Conservation (phyloP, 1,284 basidiomycete genomes). For the Pseudozyma pruni region DNA sequence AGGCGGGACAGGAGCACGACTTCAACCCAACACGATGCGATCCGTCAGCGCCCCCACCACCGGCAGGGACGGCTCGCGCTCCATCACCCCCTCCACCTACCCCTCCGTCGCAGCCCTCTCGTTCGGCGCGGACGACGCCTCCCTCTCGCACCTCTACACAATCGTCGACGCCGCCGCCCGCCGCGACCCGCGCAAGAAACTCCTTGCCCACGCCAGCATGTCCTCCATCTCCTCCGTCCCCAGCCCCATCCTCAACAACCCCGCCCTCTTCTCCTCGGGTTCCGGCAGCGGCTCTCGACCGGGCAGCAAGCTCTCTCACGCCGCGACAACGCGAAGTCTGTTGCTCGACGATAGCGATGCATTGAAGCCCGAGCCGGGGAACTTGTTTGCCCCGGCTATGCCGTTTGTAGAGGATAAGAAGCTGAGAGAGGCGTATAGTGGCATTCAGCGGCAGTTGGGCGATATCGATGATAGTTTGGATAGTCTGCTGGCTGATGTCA, state of each 20-base stretch:
- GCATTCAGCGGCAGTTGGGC: conserved; percentile 34
- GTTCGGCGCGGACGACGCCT: conserved; percentile 46
- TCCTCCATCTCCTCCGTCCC: conserved; percentile 15
- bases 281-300: conserved; percentile 17
- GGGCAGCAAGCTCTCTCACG: conserved; percentile 25
- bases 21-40: conserved; percentile 7
- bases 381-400: conserved; percentile 47
- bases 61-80: conserved; percentile 9
- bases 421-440: conserved; percentile 34
- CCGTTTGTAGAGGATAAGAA: conserved; percentile 42
- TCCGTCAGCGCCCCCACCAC: conserved; percentile 10
- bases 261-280: not conserved
- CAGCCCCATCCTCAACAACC: conserved; percentile 11
- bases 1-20: too few relatives aligned
- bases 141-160: conserved; percentile 55
- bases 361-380: conserved; percentile 40
- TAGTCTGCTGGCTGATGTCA: conserved; percentile 35
- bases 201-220: conserved; percentile 35
- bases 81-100: conserved; percentile 23
- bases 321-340: conserved; percentile 2
- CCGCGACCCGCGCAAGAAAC: conserved; percentile 38
- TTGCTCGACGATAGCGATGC: conserved; percentile 23
- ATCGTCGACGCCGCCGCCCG: conserved; percentile 59
- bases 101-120: conserved; percentile 28
- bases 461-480: conserved; percentile 45